These are phyloP conservation scores for Termitomyces sp. DNA, from an alignment of 768 basidiomycete genomes.

Conservation along the genomic window DNA sequence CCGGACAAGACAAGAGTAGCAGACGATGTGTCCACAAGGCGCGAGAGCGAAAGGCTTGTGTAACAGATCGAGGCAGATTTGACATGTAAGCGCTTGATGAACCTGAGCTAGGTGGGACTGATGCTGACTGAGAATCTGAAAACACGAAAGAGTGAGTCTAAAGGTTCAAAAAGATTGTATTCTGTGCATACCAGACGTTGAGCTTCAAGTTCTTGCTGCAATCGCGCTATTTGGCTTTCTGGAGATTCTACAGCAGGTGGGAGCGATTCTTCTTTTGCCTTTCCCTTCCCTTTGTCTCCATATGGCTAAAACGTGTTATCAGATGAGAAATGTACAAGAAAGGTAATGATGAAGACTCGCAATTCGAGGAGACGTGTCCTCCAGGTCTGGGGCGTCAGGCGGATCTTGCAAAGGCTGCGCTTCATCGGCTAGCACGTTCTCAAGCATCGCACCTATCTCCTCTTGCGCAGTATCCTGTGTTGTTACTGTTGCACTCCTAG, in stretches of 20 bases:
- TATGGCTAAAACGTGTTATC: conserved; percentile 14
- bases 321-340: neutral
- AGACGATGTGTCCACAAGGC: conserved; percentile 73
- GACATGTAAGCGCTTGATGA: conserved; percentile 65
- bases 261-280: conserved; percentile 23
- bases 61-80: conserved; percentile 74
- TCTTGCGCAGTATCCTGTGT: conserved; percentile 7
- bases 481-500: conserved; percentile 13
- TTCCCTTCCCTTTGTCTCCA: conserved; percentile 37
- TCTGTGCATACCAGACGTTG: conserved; percentile 31
- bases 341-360: conserved; percentile 12
- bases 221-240: conserved; percentile 27
- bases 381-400: neutral
- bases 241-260: conserved; percentile 14
- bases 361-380: conserved; percentile 10
- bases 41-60: conserved; percentile 69
- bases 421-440: neutral
- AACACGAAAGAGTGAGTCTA: neutral
- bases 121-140: conserved; percentile 47
- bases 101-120: conserved; percentile 47
- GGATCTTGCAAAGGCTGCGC: neutral
- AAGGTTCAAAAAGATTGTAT: neutral
- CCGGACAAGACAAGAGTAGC: conserved; percentile 63
- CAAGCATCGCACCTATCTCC: neutral
- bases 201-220: conserved; percentile 39